phyloP scores from a whole-genome alignment of 129 eudicot species.

The Scalesia atractyloides region DNA sequence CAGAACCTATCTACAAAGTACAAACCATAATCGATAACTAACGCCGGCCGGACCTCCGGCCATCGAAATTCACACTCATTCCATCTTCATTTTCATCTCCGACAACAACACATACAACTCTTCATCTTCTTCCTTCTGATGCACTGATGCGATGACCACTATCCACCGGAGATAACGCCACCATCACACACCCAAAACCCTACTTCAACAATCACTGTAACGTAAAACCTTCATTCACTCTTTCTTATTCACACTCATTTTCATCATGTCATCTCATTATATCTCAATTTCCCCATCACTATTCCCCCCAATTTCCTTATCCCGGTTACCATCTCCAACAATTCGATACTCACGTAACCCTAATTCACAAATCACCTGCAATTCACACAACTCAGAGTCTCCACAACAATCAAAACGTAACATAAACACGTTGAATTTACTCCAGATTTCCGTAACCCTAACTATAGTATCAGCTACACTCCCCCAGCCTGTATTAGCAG shows the following conservation, averaged over 20 bases:
- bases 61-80: not conserved
- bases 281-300: conserved; percentile 48
- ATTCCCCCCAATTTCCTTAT: conserved; percentile 36
- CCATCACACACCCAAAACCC: conserved; percentile 25
- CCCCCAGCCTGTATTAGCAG: conserved; percentile 57
- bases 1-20: conserved; percentile 33
- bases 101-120: not conserved
- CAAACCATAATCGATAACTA: conserved; percentile 4
- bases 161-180: conserved; percentile 15
- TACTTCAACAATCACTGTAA: conserved; percentile 29
- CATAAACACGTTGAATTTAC: conserved; percentile 28
- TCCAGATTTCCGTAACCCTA: conserved; percentile 64
- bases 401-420: conserved; percentile 42
- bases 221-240: conserved; percentile 21
- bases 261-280: conserved; percentile 62
- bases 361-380: conserved; percentile 36
- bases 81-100: not conserved
- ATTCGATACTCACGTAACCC: conserved; percentile 14
- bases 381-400: conserved; percentile 21
- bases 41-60: conserved; percentile 38
- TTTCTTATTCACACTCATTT: not conserved
- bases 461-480: conserved; percentile 71
- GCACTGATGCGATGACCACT: not conserved
- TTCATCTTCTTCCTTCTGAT: not conserved
- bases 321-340: conserved; percentile 26